Conservation (phyloP, 2,329 filamentous ascomycete species). For the Colletotrichum trifolii region DNA sequence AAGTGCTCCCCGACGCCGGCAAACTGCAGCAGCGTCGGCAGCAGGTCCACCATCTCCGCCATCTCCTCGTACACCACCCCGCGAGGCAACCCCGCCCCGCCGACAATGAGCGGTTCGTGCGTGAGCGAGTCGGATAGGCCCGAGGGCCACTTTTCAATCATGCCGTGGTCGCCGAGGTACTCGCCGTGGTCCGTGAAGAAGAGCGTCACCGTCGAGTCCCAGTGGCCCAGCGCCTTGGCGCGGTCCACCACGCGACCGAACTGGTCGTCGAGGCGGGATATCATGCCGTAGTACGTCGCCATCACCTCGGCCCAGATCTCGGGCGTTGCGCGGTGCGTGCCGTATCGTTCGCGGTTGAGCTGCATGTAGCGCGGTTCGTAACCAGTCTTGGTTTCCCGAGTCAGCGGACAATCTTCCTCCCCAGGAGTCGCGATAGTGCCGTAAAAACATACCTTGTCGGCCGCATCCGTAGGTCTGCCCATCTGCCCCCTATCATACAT, state of each 20-base stretch:
- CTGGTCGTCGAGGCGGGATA: slow-evolving; percentile 56
- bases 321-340: slow-evolving; percentile 50
- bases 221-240: slow-evolving; percentile 47
- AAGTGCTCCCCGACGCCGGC: slow-evolving; percentile 51
- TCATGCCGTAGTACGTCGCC: slow-evolving; percentile 60
- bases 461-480: slow-evolving; percentile 11
- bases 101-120: slow-evolving; percentile 57
- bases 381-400: slow-evolving; percentile 45
- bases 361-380: slow-evolving; percentile 56
- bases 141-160: slow-evolving; percentile 62
- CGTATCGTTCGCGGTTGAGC: slow-evolving; percentile 50
- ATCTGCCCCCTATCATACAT: slow-evolving; percentile 54
- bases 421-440: no score
- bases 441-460: slow-evolving; percentile 23
- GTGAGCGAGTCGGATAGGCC: slow-evolving; percentile 54
- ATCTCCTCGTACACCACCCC: slow-evolving; percentile 48
- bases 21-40: slow-evolving; percentile 55
- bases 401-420: neutral
- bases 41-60: slow-evolving; percentile 58
- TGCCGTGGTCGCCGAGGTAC: slow-evolving; percentile 58
- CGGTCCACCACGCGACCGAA: slow-evolving; percentile 53
- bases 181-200: slow-evolving; percentile 60
- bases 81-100: slow-evolving; percentile 51
- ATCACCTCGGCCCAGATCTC: slow-evolving; percentile 57
- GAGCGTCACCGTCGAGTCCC: slow-evolving; percentile 54